Conservation (phyloP, 1,139 yeast genomes). For the Protomyces lactucae-debilis region DNA sequence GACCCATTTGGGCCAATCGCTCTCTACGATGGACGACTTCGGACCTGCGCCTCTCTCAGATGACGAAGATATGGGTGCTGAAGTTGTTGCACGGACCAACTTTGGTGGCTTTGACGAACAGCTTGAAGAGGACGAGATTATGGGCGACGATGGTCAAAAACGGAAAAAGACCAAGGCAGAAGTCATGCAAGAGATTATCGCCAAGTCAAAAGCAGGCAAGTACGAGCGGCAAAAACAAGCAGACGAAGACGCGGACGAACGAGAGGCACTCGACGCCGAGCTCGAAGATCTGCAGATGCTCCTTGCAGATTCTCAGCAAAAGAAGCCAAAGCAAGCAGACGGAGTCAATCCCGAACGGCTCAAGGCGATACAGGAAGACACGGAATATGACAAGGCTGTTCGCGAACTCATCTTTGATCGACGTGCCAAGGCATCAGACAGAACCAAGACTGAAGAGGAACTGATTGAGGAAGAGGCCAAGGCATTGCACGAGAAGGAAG, state of each 20-base stretch:
- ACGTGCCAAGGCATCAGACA: conserved; percentile 91
- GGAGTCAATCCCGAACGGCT: conserved; percentile 35
- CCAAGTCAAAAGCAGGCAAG: conserved; percentile 86
- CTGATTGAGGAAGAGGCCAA: conserved; percentile 59
- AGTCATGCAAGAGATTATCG: conserved; percentile 94
- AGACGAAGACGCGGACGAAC: conserved; percentile 62
- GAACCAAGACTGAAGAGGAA: conserved; percentile 91
- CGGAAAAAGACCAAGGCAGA: conserved; percentile 84
- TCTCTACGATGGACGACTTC: conserved; percentile 50
- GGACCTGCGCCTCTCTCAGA: conserved; percentile 46
- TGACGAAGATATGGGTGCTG: conserved; percentile 36
- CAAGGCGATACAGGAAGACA: conserved; percentile 43
- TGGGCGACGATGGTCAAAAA: conserved; percentile 42
- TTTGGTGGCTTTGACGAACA: conserved; percentile 36
- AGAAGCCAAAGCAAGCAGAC: conserved; percentile 33
- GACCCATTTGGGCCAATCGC: conserved; percentile 75
- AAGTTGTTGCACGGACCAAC: conserved; percentile 26
- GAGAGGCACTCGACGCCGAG: conserved; percentile 71
- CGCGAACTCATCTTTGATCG: conserved; percentile 76
- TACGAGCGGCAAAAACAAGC: conserved; percentile 80
- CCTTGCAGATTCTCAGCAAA: conserved; percentile 30
- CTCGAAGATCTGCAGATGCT: conserved; percentile 54
- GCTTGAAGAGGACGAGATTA: conserved; percentile 38
- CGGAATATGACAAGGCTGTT: conserved; percentile 68
- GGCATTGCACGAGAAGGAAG: conserved; percentile 63